A percentile compares a stretch with the other conserved stretches of the same genome.
These are phyloP conservation scores for Cyclocybe cylindracea DNA, from an alignment of 768 basidiomycete genomes.

Conservation along the genomic window DNA sequence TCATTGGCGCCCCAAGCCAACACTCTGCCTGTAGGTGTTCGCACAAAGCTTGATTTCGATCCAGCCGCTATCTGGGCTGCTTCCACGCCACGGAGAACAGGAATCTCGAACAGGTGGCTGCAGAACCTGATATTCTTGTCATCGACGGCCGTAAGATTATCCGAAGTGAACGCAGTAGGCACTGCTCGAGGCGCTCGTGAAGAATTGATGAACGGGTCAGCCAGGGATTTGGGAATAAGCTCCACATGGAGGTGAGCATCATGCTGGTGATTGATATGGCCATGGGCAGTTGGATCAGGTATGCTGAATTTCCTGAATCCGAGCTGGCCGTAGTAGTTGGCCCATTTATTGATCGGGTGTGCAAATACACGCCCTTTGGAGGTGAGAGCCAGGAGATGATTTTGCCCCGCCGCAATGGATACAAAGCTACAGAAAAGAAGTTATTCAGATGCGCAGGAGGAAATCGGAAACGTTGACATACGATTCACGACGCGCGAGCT, in stretches of 20 bases:
- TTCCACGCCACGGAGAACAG: slow-evolving; percentile 62
- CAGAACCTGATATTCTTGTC: slow-evolving; percentile 61
- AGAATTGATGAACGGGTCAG: slow-evolving; percentile 49
- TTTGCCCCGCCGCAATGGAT: slow-evolving; percentile 70
- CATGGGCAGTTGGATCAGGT: slow-evolving; percentile 28
- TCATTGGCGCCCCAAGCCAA: slow-evolving; percentile 92
- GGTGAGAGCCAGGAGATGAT: slow-evolving; percentile 73
- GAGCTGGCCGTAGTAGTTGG: slow-evolving; percentile 83
- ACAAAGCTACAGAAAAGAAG: slow-evolving; percentile 50
- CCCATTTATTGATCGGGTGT: slow-evolving; percentile 71
- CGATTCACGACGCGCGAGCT: slow-evolving; percentile 68
- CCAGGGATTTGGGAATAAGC: slow-evolving; percentile 56
- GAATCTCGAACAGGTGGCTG: slow-evolving; percentile 74
- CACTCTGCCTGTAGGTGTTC: slow-evolving; percentile 68
- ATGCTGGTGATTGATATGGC: slow-evolving; percentile 15
- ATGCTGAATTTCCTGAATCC: slow-evolving; percentile 71
- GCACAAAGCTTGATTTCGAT: slow-evolving; percentile 68
- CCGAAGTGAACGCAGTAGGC: slow-evolving; percentile 26
- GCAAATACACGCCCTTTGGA: slow-evolving; percentile 77
- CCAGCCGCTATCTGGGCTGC: slow-evolving; percentile 76
- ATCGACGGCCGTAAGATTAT: slow-evolving; percentile 32
- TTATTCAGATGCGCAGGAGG: not conserved
- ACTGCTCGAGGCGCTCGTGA: slow-evolving; percentile 40
- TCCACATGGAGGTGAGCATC: slow-evolving; percentile 46
- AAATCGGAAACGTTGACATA: slow-evolving; percentile 28